Percentiles rank a stretch among this genome's conserved stretches.
phyloP scores from a whole-genome alignment of 2,329 filamentous ascomycete species.

The Metarhizium humberi region DNA sequence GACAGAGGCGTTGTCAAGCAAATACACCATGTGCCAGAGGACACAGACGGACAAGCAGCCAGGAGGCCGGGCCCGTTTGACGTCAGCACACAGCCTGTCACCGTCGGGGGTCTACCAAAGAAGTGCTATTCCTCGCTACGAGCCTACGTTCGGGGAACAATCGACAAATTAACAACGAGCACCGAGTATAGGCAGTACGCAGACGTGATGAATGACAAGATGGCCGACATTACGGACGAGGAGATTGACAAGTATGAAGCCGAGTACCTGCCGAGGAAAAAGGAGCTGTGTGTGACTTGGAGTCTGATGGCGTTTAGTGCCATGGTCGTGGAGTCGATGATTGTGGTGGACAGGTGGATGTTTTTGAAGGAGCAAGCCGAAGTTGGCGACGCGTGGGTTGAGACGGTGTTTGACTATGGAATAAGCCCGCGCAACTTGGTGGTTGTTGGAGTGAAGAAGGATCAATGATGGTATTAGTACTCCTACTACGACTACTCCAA shows the following conservation, averaged over 20 bases:
- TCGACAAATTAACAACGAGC: conserved; percentile 60
- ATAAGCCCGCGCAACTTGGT: conserved; percentile 85
- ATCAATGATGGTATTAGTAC: not conserved
- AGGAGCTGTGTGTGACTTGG: conserved; percentile 83
- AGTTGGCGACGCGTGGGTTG: conserved; percentile 75
- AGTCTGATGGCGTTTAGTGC: conserved; percentile 94
- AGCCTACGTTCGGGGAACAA: conserved; percentile 71
- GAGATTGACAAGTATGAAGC: conserved; percentile 64
- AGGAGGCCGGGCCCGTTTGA: conserved; percentile 33
- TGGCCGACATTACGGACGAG: conserved; percentile 62
- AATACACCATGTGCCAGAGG: conserved; percentile 28
- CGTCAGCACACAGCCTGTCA: conserved; percentile 65
- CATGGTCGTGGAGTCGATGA: conserved; percentile 76
- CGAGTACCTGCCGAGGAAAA: conserved; percentile 56
- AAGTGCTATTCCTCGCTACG: conserved; percentile 66
- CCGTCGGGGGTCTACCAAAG: conserved; percentile 79
- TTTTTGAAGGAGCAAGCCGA: conserved; percentile 74
- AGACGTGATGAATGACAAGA: conserved; percentile 52
- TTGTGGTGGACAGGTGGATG: conserved; percentile 83
- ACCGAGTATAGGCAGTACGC: conserved; percentile 49
- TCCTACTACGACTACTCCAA: too few species aligned
- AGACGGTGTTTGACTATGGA: conserved; percentile 82
- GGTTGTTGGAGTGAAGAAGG: conserved; percentile 79
- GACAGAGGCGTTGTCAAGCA: conserved; percentile 69
- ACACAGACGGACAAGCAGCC: conserved; percentile 5